Conservation (phyloP, 108 stramenopile species). For the Skeletonema menzelii region DNA sequence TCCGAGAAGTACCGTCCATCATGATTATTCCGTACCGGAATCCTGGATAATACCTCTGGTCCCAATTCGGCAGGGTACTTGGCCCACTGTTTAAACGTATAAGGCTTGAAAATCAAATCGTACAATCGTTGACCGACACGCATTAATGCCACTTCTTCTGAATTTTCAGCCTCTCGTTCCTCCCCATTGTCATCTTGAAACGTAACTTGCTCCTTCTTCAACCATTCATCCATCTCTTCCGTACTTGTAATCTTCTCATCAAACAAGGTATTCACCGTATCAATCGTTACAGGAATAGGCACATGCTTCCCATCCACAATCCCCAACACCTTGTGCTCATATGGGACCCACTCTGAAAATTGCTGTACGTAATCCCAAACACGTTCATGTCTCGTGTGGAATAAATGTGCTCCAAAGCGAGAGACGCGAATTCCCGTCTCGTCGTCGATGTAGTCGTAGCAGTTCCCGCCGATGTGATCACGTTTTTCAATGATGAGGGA, state of each 20-base stretch:
- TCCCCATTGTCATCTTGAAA: slow-evolving; percentile 28
- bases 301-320: slow-evolving; percentile 62
- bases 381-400: slow-evolving; percentile 66
- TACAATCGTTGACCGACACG: slow-evolving; percentile 72
- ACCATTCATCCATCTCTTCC: slow-evolving; percentile 78
- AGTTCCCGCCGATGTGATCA: slow-evolving; percentile 82
- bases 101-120: slow-evolving; percentile 72
- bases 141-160: slow-evolving; percentile 77
- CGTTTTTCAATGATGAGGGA: slow-evolving; percentile 74
- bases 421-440: slow-evolving; percentile 65
- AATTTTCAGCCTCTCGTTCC: slow-evolving; percentile 40
- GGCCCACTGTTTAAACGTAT: slow-evolving; percentile 86
- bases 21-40: slow-evolving; percentile 69
- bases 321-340: slow-evolving; percentile 77
- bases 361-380: slow-evolving; percentile 76
- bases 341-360: slow-evolving; percentile 69
- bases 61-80: slow-evolving; percentile 69
- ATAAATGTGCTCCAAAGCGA: slow-evolving; percentile 72
- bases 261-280: slow-evolving; percentile 83
- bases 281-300: slow-evolving; percentile 84
- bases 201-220: slow-evolving; percentile 56
- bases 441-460: slow-evolving; percentile 76
- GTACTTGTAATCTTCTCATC: slow-evolving; percentile 53
- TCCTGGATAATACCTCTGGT: slow-evolving; percentile 72
- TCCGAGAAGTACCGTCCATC: slow-evolving; percentile 81